Conservation (phyloP, 179 eudicot species). For the Spergularia azorica region DNA sequence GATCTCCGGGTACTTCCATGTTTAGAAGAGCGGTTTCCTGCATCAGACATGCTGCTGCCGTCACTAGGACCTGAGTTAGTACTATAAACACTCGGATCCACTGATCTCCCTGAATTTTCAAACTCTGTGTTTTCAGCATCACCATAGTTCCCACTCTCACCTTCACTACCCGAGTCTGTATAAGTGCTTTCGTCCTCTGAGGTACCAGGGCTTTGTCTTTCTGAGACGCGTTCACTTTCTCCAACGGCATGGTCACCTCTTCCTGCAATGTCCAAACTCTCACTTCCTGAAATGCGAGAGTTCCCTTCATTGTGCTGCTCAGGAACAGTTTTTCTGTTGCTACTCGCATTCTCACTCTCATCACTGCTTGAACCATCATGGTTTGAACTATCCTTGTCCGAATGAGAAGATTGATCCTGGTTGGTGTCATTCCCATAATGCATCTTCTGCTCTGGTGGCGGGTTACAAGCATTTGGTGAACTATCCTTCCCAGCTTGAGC, state of each 20-base stretch:
- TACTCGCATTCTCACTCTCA: constrained; percentile 25
- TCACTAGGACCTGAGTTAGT: constrained; percentile 19
- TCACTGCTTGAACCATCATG: constrained; percentile 28
- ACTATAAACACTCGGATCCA: constrained; percentile 12
- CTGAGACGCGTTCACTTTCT: constrained; percentile 21
- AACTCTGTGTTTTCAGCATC: constrained; percentile 25
- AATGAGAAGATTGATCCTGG: constrained; percentile 22
- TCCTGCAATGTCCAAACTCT: constrained; percentile 4
- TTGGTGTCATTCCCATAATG: constrained; percentile 19
- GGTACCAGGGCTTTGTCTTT: constrained; percentile 15
- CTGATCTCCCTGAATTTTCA: constrained; percentile 17
- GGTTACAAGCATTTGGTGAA: constrained; percentile 19
- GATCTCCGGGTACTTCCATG: constrained; percentile 32
- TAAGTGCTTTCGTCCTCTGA: constrained; percentile 29
- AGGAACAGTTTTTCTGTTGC: constrained; percentile 16
- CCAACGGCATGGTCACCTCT: constrained; percentile 3
- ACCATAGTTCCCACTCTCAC: constrained; percentile 17
- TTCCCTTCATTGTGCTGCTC: constrained; percentile 25
- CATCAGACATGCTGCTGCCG: constrained; percentile 27
- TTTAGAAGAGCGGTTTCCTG: constrained; percentile 31
- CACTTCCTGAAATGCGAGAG: neutral
- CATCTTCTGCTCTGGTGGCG: constrained; percentile 42
- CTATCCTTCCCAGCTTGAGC: constrained; percentile 4
- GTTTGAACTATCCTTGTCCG: constrained; percentile 27
- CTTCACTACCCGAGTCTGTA: constrained; percentile 33